Evolutionary conservation across 306 rosid species (phyloP).

Genomic region (Begonia loranthoides): DNA sequence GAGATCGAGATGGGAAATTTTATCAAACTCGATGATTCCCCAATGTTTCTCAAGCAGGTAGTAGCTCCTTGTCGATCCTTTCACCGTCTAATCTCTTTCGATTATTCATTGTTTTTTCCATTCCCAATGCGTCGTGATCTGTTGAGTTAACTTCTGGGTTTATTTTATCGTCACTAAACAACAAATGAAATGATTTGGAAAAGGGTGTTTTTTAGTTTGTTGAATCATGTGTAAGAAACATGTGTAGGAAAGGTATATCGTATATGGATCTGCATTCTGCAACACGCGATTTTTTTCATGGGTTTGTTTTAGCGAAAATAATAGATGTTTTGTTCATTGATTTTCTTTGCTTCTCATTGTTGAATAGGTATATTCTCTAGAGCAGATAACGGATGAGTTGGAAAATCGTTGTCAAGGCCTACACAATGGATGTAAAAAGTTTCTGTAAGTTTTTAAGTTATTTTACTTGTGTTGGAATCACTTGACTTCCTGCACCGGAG

Average conservation of each 20-base stretch:
- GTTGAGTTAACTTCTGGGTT: too few species aligned
- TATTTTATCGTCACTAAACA: too few species aligned
- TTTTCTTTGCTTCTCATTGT: constrained; percentile 6
- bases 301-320: neutral
- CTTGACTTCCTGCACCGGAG: too few species aligned
- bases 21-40: constrained; percentile 89
- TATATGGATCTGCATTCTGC: neutral
- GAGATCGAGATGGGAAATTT: constrained; percentile 54
- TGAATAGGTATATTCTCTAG: constrained; percentile 55
- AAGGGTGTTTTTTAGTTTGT: neutral
- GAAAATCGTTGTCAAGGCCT: constrained; percentile 65
- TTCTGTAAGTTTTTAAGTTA: constrained; percentile 50
- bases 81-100: neutral
- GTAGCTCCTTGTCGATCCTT: constrained; percentile 1
- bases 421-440: constrained; percentile 58
- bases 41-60: constrained; percentile 97
- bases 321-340: neutral
- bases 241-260: too few species aligned
- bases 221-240: neutral
- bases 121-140: too few species aligned
- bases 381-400: constrained; percentile 59
- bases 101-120: neutral
- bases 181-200: too few species aligned
- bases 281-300: neutral
- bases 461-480: too few species aligned